These are phyloP conservation scores for Mrakia hoshinonis DNA, from an alignment of 768 basidiomycete species.

Conservation along the genomic window DNA sequence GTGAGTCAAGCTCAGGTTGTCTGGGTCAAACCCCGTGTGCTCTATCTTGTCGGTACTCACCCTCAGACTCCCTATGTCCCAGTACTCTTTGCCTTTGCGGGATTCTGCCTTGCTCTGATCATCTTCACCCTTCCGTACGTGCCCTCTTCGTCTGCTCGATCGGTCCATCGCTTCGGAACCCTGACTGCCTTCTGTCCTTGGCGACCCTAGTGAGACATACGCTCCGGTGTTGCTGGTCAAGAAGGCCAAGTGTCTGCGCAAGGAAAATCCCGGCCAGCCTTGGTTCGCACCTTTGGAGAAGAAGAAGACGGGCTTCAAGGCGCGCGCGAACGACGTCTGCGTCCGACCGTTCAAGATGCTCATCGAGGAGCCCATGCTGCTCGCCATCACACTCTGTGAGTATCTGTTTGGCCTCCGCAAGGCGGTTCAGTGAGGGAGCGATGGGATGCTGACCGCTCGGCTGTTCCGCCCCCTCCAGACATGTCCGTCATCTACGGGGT, in stretches of 20 bases:
- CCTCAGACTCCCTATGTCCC: too few species aligned
- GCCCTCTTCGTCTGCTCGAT: background rate
- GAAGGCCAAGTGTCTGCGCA: slow-evolving; percentile 40
- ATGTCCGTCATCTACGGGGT: too few species aligned
- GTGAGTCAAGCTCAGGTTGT: background rate
- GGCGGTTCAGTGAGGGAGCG: too few species aligned
- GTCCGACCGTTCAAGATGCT: slow-evolving; percentile 41
- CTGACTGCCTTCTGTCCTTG: too few species aligned
- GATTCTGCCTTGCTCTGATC: slow-evolving; percentile 32
- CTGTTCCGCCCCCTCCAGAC: too few species aligned
- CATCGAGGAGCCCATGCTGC: slow-evolving; percentile 40
- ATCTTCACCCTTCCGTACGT: slow-evolving; percentile 10
- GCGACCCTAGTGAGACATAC: slow-evolving; percentile 39
- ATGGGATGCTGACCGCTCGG: too few species aligned
- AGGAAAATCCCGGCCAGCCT: slow-evolving; percentile 35
- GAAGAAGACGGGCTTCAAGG: slow-evolving; percentile 31
- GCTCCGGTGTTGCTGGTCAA: slow-evolving; percentile 38
- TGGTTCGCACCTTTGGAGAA: slow-evolving; percentile 38
- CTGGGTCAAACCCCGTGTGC: slow-evolving; percentile 32
- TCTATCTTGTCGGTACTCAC: slow-evolving; percentile 13
- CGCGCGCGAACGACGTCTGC: slow-evolving; percentile 35
- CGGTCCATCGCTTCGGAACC: background rate
- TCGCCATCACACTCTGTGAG: background rate
- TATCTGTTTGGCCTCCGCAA: too few species aligned
- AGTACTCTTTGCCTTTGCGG: slow-evolving; percentile 40